Base-by-base conservation (phyloP, 2,329 filamentous ascomycete genomes). In the Herpotrichia juniperi region DNA sequence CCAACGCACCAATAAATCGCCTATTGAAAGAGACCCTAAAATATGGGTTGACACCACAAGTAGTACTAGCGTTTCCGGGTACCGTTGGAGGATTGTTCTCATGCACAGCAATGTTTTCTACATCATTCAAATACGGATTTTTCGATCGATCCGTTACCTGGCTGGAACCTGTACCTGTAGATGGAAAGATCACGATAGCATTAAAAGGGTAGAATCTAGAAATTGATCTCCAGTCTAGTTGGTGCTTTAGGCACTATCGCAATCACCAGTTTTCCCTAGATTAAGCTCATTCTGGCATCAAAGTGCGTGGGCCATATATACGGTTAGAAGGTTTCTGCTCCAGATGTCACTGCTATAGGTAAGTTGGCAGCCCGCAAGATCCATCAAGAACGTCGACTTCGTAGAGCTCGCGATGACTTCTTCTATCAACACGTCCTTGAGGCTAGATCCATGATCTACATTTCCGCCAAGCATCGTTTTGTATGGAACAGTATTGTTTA, bases 401-500 rank as follows among this genome's bases (percentile, higher is more conserved):
- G 47, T 28, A 21, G 50, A n/a, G 28, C 52, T 9, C 28, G 42
- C 4, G 87, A 91, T 56, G 82, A 85, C 0, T 91, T 87, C 88
- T 90, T 89, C 67, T 90, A 89, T 53, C 72, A 89, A 0, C 87
- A 87, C 57, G 85, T 81, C 17, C 42, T 43, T 34, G 14, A 46
- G n/a, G 16, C 16, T 14, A 32, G 21, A 39, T 14, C 6, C 5
- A 42, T 7, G 16, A 50, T 22, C 88, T 88, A 73, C 81, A 85
- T n/a, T 87, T 86, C 71, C 84, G 88, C 66, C 79, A 85, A 28
- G 86, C 83, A 42, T 83, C 79, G 2, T 88, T 88, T 73, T 88
- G 85, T 85, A 80, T 81, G 4, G 85, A 80, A 14, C 72, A 71
- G 32, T 82, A 84, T 53, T 68, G 64, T 25, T 46, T 51, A 12